phyloP scores from a whole-genome alignment of 1,139 yeast genomes.

The Candida smagusa region DNA sequence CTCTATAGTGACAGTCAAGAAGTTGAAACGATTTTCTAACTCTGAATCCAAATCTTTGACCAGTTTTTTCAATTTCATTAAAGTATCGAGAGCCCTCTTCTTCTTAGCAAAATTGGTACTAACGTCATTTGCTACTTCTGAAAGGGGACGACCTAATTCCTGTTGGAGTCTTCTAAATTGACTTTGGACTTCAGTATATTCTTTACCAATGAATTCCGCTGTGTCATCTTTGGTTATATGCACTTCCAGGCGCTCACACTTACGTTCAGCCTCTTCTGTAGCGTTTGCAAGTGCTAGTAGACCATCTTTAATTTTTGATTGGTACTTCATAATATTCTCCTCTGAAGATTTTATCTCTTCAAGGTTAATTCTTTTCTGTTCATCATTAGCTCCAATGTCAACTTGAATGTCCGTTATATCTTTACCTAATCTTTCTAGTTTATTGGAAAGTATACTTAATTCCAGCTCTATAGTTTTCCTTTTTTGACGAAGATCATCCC shows the following conservation, averaged over 20 bases:
- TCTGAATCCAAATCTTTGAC: slow-evolving; percentile 26
- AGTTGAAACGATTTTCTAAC: slow-evolving; percentile 47
- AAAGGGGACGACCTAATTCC: slow-evolving; percentile 32
- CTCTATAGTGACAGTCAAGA: slow-evolving; percentile 45
- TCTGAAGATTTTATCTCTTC: slow-evolving; percentile 12
- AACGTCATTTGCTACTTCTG: slow-evolving; percentile 36
- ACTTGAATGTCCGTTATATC: slow-evolving; percentile 10
- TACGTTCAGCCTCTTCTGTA: slow-evolving; percentile 26
- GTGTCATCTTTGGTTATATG: slow-evolving; percentile 30
- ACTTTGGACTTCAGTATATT: slow-evolving; percentile 28
- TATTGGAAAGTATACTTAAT: background rate
- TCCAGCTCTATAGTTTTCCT: background rate
- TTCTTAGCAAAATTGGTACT: slow-evolving; percentile 21
- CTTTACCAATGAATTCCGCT: slow-evolving; percentile 33
- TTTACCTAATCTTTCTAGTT: slow-evolving; percentile 1
- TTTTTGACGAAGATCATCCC: background rate
- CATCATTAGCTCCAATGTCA: slow-evolving; percentile 12
- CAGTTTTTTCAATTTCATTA: slow-evolving; percentile 22
- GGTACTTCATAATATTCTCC: slow-evolving; percentile 10
- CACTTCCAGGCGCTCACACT: slow-evolving; percentile 30
- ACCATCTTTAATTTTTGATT: slow-evolving; percentile 16
- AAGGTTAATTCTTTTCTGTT: slow-evolving; percentile 12
- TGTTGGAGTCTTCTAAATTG: slow-evolving; percentile 39
- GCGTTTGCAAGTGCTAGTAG: slow-evolving; percentile 19
- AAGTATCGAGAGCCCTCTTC: slow-evolving; percentile 27